phyloP scores from a whole-genome alignment of 495 filamentous ascomycete genomes.

The Podospora didyma region DNA sequence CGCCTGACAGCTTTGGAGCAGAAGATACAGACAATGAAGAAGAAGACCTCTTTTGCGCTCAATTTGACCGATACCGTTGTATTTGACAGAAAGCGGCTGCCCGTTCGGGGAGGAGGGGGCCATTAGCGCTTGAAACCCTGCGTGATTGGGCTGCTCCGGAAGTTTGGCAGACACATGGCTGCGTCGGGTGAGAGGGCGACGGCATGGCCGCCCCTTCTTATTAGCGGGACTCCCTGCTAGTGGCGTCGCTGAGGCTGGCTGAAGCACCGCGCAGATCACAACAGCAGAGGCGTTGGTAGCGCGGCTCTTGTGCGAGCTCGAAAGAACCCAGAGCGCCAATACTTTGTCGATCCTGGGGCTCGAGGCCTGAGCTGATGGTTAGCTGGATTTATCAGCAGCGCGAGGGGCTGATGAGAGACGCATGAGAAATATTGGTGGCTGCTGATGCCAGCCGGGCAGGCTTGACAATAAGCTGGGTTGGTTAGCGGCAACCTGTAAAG shows the following conservation, averaged over 20 bases:
- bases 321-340: neutral
- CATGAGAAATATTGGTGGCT: neutral
- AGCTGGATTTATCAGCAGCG: neutral
- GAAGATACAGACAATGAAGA: no score
- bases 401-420: neutral
- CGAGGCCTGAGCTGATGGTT: neutral
- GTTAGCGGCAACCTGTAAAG: neutral
- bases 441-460: neutral
- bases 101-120: no score
- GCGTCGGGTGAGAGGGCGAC: neutral
- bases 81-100: no score
- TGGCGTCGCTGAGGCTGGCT: neutral
- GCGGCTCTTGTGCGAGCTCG: neutral
- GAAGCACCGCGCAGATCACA: neutral
- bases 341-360: neutral
- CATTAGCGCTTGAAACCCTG: no score
- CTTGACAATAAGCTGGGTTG: neutral
- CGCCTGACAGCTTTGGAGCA: no score
- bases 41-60: no score
- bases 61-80: no score
- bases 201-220: neutral
- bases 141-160: neutral
- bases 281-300: neutral
- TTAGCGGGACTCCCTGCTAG: neutral
- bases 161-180: neutral